Evolutionary conservation across 2,329 filamentous ascomycete species (phyloP).

Genomic region (Xylariaceae sp.): DNA sequence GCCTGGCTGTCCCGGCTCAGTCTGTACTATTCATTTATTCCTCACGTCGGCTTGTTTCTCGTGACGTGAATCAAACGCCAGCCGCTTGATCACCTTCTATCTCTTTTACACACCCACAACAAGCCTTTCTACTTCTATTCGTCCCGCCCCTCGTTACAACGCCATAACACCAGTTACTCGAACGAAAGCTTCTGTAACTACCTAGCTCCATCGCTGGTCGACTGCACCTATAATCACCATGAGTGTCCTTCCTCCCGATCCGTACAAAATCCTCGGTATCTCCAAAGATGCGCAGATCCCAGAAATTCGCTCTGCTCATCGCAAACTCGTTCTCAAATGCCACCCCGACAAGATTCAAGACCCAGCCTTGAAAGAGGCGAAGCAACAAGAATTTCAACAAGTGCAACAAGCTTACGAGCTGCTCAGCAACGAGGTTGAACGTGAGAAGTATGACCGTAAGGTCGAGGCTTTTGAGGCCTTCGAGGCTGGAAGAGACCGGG

Average conservation of each 20-base stretch:
- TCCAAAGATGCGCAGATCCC: constrained; percentile 62
- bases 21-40: constrained; percentile 23
- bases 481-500: constrained; percentile 45
- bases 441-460: constrained; percentile 72
- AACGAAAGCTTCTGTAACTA: constrained; percentile 9
- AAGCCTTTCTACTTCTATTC: constrained; percentile 9
- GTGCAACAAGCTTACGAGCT: constrained; percentile 92
- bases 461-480: constrained; percentile 60
- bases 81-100: constrained; percentile 25
- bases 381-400: constrained; percentile 83
- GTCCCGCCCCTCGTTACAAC: constrained; percentile 26
- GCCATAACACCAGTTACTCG: constrained; percentile 8
- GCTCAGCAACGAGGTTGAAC: constrained; percentile 69
- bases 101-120: constrained; percentile 19
- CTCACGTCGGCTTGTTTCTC: constrained; percentile 10
- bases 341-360: constrained; percentile 90
- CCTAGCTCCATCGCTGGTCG: constrained; percentile 18
- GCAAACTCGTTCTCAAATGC: constrained; percentile 80
- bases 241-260: constrained; percentile 60
- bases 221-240: constrained; percentile 34
- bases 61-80: constrained; percentile 25
- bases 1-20: constrained; percentile 11
- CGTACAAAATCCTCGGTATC: constrained; percentile 73
- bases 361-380: constrained; percentile 66
- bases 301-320: constrained; percentile 73